Evolutionary conservation across 805 yeast species (phyloP).

Genomic region (Kluyveromyces siamensis): DNA sequence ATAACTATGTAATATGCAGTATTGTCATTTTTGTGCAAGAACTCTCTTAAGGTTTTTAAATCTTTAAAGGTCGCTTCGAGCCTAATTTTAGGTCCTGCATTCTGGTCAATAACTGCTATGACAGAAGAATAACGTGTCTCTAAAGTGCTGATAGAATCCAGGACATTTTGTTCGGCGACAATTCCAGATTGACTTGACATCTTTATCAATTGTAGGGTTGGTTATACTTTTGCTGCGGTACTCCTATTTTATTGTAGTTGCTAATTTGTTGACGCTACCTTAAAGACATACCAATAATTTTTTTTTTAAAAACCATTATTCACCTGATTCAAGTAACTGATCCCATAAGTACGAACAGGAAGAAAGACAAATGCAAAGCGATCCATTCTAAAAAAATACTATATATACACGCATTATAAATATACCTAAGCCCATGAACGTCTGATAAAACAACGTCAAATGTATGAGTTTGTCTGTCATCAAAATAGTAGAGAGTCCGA

Average conservation of each 20-base stretch:
- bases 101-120: conserved; percentile 15
- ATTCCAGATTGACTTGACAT: conserved; percentile 70
- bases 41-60: conserved; percentile 33
- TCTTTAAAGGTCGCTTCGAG: conserved; percentile 15
- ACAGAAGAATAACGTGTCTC: conserved; percentile 6
- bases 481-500: background rate
- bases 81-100: conserved; percentile 16
- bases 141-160: conserved; percentile 10
- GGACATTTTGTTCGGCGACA: conserved; percentile 21
- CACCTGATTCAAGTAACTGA: too few relatives aligned
- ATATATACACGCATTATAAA: background rate
- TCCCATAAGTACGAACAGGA: background rate
- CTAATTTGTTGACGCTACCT: too few relatives aligned
- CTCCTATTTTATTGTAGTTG: too few relatives aligned
- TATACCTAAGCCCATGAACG: background rate
- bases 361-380: background rate
- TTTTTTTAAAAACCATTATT: too few relatives aligned
- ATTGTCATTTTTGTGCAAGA: conserved; percentile 18
- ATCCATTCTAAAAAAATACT: background rate
- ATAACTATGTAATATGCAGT: conserved; percentile 46
- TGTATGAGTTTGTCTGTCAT: too few relatives aligned
- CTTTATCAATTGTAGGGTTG: background rate
- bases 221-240: background rate
- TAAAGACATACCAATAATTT: too few relatives aligned
- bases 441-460: too few relatives aligned